Evolutionary conservation across 441 rosid species (phyloP).

Genomic region (Breynia disticha): DNA sequence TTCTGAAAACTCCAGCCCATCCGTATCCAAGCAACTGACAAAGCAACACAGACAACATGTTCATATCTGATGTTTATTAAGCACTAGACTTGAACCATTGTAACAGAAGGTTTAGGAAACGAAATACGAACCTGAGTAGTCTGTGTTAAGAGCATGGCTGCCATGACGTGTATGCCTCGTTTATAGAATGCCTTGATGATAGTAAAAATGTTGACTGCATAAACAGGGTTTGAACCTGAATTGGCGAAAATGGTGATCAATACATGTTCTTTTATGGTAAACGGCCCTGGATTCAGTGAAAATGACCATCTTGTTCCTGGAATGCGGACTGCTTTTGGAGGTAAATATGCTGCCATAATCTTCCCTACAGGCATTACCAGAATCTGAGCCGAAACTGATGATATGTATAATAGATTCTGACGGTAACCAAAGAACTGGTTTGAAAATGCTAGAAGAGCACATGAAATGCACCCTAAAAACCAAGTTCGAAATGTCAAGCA

Average conservation of each 20-base stretch:
- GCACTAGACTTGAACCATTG: background rate
- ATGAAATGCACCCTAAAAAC: conserved; percentile 29
- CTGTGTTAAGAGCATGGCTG: conserved; percentile 30
- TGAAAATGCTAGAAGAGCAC: conserved; percentile 28
- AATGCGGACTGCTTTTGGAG: conserved; percentile 9
- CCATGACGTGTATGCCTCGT: conserved; percentile 20
- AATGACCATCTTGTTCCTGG: conserved; percentile 27
- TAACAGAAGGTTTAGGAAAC: background rate
- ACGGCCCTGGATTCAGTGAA: conserved; percentile 42
- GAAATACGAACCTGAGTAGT: conserved; percentile 38
- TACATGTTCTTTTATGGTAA: conserved; percentile 42
- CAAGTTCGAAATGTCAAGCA: conserved; percentile 41
- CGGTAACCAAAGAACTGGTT: conserved; percentile 40
- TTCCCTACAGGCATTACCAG: conserved; percentile 36
- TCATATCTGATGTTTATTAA: background rate
- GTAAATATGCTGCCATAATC: conserved; percentile 39
- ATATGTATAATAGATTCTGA: conserved; percentile 24
- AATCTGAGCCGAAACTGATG: conserved; percentile 37
- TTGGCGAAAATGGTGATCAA: conserved; percentile 38
- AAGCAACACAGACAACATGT: background rate
- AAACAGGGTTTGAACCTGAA: conserved; percentile 25
- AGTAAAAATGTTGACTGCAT: conserved; percentile 28
- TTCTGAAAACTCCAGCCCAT: conserved; percentile 40
- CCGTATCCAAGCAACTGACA: conserved; percentile 41
- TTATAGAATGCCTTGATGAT: conserved; percentile 35